phyloP scores from a whole-genome alignment of 1,284 basidiomycete species.

The Ceraceosorus guamensis region DNA sequence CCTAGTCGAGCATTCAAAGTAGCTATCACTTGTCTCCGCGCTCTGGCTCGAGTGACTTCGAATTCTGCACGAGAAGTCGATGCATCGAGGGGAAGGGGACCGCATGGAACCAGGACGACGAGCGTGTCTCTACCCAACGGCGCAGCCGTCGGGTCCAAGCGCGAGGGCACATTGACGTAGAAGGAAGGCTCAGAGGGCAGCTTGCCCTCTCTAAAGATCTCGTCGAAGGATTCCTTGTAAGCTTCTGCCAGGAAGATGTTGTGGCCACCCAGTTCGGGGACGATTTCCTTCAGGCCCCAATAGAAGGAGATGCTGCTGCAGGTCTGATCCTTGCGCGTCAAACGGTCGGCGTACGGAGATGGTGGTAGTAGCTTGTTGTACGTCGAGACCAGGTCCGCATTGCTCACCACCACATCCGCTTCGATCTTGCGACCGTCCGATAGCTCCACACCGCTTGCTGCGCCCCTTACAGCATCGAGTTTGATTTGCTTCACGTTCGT shows the following conservation, averaged over 20 bases:
- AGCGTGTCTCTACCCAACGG: constrained; percentile 49
- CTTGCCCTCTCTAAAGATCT: constrained; percentile 53
- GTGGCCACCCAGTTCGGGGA: constrained; percentile 53
- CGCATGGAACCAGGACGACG: constrained; percentile 50
- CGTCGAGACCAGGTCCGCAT: constrained; percentile 55
- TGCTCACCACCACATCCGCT: constrained; percentile 55
- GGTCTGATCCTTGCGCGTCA: constrained; percentile 46
- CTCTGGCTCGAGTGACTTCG: constrained; percentile 15
- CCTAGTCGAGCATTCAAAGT: constrained; percentile 36
- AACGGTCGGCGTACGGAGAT: constrained; percentile 39
- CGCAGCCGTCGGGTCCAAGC: constrained; percentile 48
- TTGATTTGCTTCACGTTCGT: constrained; percentile 50
- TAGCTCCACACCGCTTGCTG: constrained; percentile 49
- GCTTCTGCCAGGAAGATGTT: constrained; percentile 51
- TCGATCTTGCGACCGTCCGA: constrained; percentile 49
- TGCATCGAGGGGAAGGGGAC: constrained; percentile 36
- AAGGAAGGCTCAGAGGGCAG: constrained; percentile 55
- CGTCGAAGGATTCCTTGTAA: constrained; percentile 53
- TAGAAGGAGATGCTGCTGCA: constrained; percentile 56
- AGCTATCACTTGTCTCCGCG: constrained; percentile 31
- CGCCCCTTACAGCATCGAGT: constrained; percentile 5
- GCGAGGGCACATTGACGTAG: constrained; percentile 55
- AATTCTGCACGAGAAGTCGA: constrained; percentile 25
- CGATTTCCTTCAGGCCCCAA: constrained; percentile 52
- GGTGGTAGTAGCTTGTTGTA: constrained; percentile 49